Evolutionary conservation across 2,329 filamentous ascomycete species (phyloP).

Genomic region (Fusarium camptoceras): DNA sequence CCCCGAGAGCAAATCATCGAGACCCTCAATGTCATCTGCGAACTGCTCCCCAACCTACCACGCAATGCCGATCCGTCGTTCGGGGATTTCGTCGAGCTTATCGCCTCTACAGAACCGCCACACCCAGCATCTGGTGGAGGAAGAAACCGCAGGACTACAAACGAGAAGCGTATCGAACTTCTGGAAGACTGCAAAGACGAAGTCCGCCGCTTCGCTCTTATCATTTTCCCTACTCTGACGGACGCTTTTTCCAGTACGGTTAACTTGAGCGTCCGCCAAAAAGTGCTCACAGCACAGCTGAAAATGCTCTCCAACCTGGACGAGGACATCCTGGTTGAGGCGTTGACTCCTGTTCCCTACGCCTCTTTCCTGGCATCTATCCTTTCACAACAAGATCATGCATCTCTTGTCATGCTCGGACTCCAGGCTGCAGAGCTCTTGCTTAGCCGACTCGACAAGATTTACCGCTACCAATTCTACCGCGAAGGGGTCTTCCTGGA

Average conservation of each 20-base stretch:
- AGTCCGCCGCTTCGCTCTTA: constrained; percentile 90
- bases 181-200: constrained; percentile 85
- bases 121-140: constrained; percentile 52
- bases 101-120: constrained; percentile 54
- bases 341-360: constrained; percentile 88
- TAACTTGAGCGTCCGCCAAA: constrained; percentile 92
- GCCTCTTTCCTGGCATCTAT: constrained; percentile 96
- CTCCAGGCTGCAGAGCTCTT: constrained; percentile 91
- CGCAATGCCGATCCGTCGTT: constrained; percentile 60
- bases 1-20: constrained; percentile 97
- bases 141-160: constrained; percentile 61
- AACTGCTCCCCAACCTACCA: constrained; percentile 83
- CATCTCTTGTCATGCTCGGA: constrained; percentile 85
- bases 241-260: constrained; percentile 98
- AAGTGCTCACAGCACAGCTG: constrained; percentile 92
- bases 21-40: constrained; percentile 96
- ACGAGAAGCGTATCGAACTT: constrained; percentile 85
- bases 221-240: constrained; percentile 92
- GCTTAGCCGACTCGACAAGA: constrained; percentile 82
- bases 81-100: constrained; percentile 59
- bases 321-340: constrained; percentile 83
- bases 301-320: constrained; percentile 99
- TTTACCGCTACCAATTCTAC: constrained; percentile 97
- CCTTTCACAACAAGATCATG: constrained; percentile 93
- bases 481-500: constrained; percentile 95